Evolutionary conservation across 2,329 filamentous ascomycete genomes (phyloP), one percentile per base, ranked within the genome.

Genomic region (Sodiomyces alkalinus): DNA sequence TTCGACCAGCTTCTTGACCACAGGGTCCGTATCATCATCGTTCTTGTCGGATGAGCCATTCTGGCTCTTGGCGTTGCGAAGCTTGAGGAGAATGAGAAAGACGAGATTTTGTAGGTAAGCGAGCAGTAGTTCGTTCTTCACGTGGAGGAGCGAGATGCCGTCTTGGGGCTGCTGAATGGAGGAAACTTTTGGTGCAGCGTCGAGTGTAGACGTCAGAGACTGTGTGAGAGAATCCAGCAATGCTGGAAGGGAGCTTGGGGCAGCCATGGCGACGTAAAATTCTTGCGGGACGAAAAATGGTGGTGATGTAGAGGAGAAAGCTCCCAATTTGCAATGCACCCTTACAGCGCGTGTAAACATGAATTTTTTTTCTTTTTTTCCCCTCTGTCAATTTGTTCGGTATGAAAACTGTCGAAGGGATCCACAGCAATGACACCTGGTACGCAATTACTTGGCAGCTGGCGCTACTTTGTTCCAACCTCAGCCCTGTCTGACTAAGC

Each of bases 81-180:
- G 53, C 45, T 92, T 87, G 20, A 92, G 55, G 2, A 93, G 60
- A 24, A 92, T 78, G 22, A 93, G 60, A 41, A 92, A 92, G 24
- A 90, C 81, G 4, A 96, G 71, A 44, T 93, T 92, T 45, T 98
- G 87, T 0, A 98, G 64, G 53, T 98, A 98, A 4, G 87, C 87
- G 21, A 98, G 74, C 12, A 98, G 74, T n/a, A 98, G 67, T 49
- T 98, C 90, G 55, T 92, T 96, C 59, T 98, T 98, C 39, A 82
- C 74, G 48, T 96, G 85, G 44, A 98, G 75, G 1, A 98, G 72
- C 1, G 90, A 94, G 33, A 98, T 90, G 46, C 90, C 87, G 43
- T 93, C 74, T 38, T 76, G 65, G 2, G 80, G 77, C n/a, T 80
- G 71, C 27, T 78, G 59, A 34, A 92, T 68, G 10, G 61, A 51